Percentiles rank a stretch among this genome's conserved stretches.
Conservation (phyloP, 148 eudicot species). For the Gaultheria prostrata region DNA sequence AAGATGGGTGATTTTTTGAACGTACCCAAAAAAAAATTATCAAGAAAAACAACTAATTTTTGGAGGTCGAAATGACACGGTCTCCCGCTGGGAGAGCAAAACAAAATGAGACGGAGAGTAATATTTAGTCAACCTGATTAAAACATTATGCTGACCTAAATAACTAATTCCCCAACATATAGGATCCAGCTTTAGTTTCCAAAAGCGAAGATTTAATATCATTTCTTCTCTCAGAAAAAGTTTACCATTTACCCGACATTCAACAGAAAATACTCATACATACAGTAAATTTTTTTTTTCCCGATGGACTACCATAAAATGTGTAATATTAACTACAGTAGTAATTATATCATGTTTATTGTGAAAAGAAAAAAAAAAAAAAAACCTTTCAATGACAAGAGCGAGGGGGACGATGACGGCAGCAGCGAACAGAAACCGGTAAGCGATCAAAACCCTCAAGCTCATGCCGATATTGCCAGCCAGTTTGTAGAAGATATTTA, state of each 20-base stretch:
- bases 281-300: neutral
- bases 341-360: neutral
- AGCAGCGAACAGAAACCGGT: constrained; percentile 36
- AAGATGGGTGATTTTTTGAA: too few relatives aligned
- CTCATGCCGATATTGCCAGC: constrained; percentile 45
- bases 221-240: neutral
- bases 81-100: too few relatives aligned
- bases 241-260: neutral
- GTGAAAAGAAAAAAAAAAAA: neutral
- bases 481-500: constrained; percentile 41
- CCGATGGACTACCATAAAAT: neutral
- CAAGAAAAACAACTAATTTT: too few relatives aligned
- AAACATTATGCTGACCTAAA: too few relatives aligned
- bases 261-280: neutral
- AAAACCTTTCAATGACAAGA: constrained; percentile 41
- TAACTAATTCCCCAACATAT: too few relatives aligned
- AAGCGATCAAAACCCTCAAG: constrained; percentile 43
- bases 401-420: constrained; percentile 43
- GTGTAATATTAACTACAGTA: neutral
- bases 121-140: too few relatives aligned
- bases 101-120: too few relatives aligned
- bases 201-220: neutral
- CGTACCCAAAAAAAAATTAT: too few relatives aligned
- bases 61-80: too few relatives aligned
- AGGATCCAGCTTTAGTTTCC: too few relatives aligned